Base-by-base conservation (phyloP, 2,329 filamentous ascomycete genomes). In the Aureobasidium sp. region DNA sequence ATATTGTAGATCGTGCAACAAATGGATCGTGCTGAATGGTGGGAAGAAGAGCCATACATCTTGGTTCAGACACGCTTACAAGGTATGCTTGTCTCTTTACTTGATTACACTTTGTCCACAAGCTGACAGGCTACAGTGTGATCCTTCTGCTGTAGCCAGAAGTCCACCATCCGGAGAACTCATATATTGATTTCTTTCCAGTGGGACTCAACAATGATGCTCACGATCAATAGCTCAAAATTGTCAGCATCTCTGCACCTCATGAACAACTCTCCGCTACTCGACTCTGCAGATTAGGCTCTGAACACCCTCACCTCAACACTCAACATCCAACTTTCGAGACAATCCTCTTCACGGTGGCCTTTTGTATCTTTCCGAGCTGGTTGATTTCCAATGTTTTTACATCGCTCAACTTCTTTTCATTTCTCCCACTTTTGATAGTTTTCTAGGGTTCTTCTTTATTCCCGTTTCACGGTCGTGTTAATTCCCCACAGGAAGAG, bases 61-160 rank as follows among this genome's bases (percentile, higher is more conserved):
- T 41, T 62, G 60, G 60, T 62, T 55, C 49, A 55, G 60, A 56
- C 60, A 62, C 27, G 60, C 49, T 17, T 62, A 62, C 51, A 62
- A 62, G 51, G 60, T 62, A 62, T 20, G 44, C 9, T 11, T 29
- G 34, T n/a, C 7, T n/a, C 14, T 34, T 4, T 36, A 7, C 14
- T 12, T 11, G 20, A 4, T 2, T 11, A 6, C 15, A 14, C 9
- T 12, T 12, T 42, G 37, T 20, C 9, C 9, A 12, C 17, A 20
- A 7, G 9, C 51, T 55, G 25, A 55, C 37, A 20, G n/a, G 12
- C 1, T 1, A 47, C 14, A 58, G 55, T 58, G 55, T 20, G 55
- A 58, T 29, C 55, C 42, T 1, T 37, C 55, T 39, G 42, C 42
- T 3, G 31, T 48, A n/a, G 41, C 55, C 20, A 58, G 42, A 29